Percentiles rank a stretch among this genome's conserved stretches.
Evolutionary conservation across 2,329 filamentous ascomycete genomes (phyloP).

Genomic region (Monosporascus sp.): DNA sequence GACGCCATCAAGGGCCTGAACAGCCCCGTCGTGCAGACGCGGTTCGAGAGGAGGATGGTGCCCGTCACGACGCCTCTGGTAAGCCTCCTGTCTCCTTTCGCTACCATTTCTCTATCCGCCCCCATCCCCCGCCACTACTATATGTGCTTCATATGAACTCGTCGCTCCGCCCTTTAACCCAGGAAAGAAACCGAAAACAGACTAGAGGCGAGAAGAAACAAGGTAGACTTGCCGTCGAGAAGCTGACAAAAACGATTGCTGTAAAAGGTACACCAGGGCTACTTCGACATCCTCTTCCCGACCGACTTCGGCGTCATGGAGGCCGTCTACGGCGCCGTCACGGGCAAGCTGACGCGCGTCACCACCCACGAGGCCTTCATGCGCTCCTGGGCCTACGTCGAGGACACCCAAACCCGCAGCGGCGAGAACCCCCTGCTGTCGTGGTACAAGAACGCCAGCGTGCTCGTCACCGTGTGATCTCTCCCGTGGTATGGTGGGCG

Average conservation of each 20-base stretch:
- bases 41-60: slow-evolving; percentile 81
- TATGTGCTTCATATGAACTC: too few relatives aligned
- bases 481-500: background rate
- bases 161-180: background rate
- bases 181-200: background rate
- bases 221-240: too few relatives aligned
- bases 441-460: slow-evolving; percentile 94
- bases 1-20: slow-evolving; percentile 81
- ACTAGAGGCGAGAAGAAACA: too few relatives aligned
- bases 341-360: slow-evolving; percentile 83
- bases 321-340: slow-evolving; percentile 86
- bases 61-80: slow-evolving; percentile 88
- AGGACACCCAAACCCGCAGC: slow-evolving; percentile 81
- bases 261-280: slow-evolving; percentile 89
- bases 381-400: slow-evolving; percentile 80
- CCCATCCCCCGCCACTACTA: too few relatives aligned
- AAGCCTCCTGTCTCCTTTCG: slow-evolving; percentile 14
- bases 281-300: slow-evolving; percentile 98
- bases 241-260: slow-evolving; percentile 1
- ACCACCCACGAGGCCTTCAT: slow-evolving; percentile 88
- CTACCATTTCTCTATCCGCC: too few relatives aligned
- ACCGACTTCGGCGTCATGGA: slow-evolving; percentile 91
- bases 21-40: slow-evolving; percentile 91
- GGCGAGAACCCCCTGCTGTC: slow-evolving; percentile 89
- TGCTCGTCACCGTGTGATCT: slow-evolving; percentile 73